Evolutionary conservation across 768 basidiomycete genomes (phyloP), one percentile per base, ranked within the genome.

Genomic region (Boletus sp.): DNA sequence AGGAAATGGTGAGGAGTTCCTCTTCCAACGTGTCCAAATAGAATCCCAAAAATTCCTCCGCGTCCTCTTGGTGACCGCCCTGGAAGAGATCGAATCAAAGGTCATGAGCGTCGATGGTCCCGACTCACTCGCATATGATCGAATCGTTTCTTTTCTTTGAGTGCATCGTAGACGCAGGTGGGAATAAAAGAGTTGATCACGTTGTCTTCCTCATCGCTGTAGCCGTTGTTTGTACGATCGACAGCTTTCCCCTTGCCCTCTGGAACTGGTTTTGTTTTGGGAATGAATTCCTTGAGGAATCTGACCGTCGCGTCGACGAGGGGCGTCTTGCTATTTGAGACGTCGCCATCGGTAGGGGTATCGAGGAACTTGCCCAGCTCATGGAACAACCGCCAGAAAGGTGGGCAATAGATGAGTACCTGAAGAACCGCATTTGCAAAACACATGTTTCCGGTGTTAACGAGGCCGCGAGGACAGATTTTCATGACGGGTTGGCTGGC

Each of bases 11-110:
- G 4, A 91, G 72, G 11, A 98, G 68, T 73, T 98, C 96, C 68
- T 99, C 96, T 69, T 96, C 93, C 6, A 99, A 75, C 0, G 93
- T 90, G 63, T 98, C 93, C 25, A 98, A 77, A 73, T 92, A 96
- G 74, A 97, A 98, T 4, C 96, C 96, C n/a, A 98, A 77, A 70
- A 97, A 98, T 71, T 99, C 96, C 70, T 99, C 95, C 10, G 95
- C 96, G 54, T 99, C 96, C 69, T 99, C 96, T 73, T 99, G 96
- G 54, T 93, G 90, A 0, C 94, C 94, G 35, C 90, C 84, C 83
- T 93, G 17, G 59, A 44, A 6, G 32, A 51, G 35, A 40, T 63
- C 49, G 19, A 48, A 14, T 46, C 29, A 27, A 43, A 35, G 53
- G 11, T 38, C 3, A 54, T n/a, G 8, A 15, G 27, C n/a, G 21